phyloP scores from a whole-genome alignment of 345 rosid genomes.

The Populus alba region DNA sequence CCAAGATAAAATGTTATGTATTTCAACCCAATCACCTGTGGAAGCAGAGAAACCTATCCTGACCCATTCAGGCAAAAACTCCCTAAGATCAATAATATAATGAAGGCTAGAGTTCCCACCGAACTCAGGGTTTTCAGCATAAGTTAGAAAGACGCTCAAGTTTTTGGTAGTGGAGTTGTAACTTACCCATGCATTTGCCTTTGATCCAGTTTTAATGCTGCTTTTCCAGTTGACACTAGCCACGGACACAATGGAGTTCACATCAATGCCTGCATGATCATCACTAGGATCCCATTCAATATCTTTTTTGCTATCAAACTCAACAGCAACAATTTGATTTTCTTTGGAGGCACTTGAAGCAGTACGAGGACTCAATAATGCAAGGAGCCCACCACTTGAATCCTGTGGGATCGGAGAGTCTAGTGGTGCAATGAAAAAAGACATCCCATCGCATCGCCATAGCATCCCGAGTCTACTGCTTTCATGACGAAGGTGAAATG shows the following conservation, averaged over 20 bases:
- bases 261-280: slow-evolving; percentile 53
- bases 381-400: slow-evolving; percentile 49
- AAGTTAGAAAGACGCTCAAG: slow-evolving; percentile 47
- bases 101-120: slow-evolving; percentile 14
- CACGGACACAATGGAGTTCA: slow-evolving; percentile 46
- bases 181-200: slow-evolving; percentile 48
- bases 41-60: slow-evolving; percentile 28
- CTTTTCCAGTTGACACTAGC: slow-evolving; percentile 31
- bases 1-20: slow-evolving; percentile 18
- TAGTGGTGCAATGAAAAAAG: slow-evolving; percentile 49
- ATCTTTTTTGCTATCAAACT: slow-evolving; percentile 46
- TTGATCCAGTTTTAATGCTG: slow-evolving; percentile 36
- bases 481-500: slow-evolving; percentile 41
- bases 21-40: slow-evolving; percentile 15
- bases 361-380: slow-evolving; percentile 22
- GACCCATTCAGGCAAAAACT: slow-evolving; percentile 16
- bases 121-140: slow-evolving; percentile 27
- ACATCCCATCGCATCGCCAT: slow-evolving; percentile 51
- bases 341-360: slow-evolving; percentile 11
- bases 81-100: slow-evolving; percentile 8
- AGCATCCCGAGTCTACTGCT: background rate
- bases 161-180: slow-evolving; percentile 48
- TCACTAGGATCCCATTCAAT: slow-evolving; percentile 39
- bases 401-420: slow-evolving; percentile 37
- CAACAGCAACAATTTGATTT: slow-evolving; percentile 45